Evolutionary conservation across 2,329 filamentous ascomycete species (phyloP).

Genomic region (Aspergillus sp.): DNA sequence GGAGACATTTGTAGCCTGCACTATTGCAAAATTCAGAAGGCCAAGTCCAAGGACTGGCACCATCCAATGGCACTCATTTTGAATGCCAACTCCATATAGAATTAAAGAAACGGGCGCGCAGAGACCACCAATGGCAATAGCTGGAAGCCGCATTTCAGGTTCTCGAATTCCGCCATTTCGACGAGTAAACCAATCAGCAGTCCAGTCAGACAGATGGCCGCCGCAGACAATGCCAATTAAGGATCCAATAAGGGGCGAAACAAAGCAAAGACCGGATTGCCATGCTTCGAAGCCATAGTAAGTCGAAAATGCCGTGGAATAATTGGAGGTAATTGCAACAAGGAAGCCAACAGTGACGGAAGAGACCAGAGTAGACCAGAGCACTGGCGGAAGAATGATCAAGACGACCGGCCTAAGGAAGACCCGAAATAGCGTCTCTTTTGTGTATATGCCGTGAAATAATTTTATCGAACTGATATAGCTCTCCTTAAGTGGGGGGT

Average conservation of each 20-base stretch:
- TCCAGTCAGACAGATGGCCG: slow-evolving; percentile 11
- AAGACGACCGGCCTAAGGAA: slow-evolving; percentile 9
- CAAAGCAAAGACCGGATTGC: slow-evolving; percentile 11
- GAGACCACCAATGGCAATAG: slow-evolving; percentile 23
- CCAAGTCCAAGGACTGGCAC: slow-evolving; percentile 55
- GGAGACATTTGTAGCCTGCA: slow-evolving; percentile 7
- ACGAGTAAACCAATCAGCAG: slow-evolving; percentile 7
- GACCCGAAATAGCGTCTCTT: slow-evolving; percentile 8
- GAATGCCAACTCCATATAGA: slow-evolving; percentile 36
- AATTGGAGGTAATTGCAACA: slow-evolving; percentile 11
- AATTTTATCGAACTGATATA: slow-evolving; percentile 6
- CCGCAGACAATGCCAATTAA: slow-evolving; percentile 6
- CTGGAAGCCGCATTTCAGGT: slow-evolving; percentile 14
- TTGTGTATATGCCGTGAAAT: slow-evolving; percentile 2
- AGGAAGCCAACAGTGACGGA: slow-evolving; percentile 12
- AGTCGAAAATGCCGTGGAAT: slow-evolving; percentile 8
- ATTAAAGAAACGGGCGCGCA: slow-evolving; percentile 31
- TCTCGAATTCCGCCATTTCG: slow-evolving; percentile 9
- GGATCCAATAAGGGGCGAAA: slow-evolving; percentile 4
- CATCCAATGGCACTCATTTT: slow-evolving; percentile 50
- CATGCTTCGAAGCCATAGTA: slow-evolving; percentile 9
- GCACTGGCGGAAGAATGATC: slow-evolving; percentile 7
- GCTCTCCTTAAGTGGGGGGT: neutral
- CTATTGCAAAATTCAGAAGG: slow-evolving; percentile 7
- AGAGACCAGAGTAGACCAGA: slow-evolving; percentile 11